Evolutionary conservation across 1,284 basidiomycete species (phyloP).

Genomic region (Cryptococcus sp.): DNA sequence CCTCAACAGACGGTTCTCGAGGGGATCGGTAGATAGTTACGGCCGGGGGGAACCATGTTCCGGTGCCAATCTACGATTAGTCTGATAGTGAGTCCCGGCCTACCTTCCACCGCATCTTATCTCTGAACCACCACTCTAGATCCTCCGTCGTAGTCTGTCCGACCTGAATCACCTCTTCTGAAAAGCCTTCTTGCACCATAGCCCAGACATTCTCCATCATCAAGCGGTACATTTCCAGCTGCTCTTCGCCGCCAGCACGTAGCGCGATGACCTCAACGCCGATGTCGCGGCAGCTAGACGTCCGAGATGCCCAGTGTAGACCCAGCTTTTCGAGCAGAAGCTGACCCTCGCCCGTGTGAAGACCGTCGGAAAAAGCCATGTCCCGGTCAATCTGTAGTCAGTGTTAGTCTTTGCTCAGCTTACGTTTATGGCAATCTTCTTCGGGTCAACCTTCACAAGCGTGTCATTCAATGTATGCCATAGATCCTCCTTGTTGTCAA

Average conservation of each 20-base stretch:
- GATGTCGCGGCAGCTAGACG: slow-evolving; percentile 52
- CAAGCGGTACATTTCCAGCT: slow-evolving; percentile 50
- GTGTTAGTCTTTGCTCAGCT: neutral
- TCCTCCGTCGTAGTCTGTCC: slow-evolving; percentile 54
- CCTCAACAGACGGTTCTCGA: neutral
- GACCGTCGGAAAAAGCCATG: slow-evolving; percentile 54
- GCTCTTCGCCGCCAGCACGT: slow-evolving; percentile 42
- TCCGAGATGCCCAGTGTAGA: slow-evolving; percentile 48
- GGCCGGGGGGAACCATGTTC: slow-evolving; percentile 56
- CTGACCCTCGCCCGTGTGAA: slow-evolving; percentile 53
- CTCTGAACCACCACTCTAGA: slow-evolving; percentile 57
- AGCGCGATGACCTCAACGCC: slow-evolving; percentile 54
- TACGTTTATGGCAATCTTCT: slow-evolving; percentile 51
- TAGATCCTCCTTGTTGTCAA: slow-evolving; percentile 55
- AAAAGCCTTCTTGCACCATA: slow-evolving; percentile 56
- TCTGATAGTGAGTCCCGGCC: neutral
- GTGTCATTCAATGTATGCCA: slow-evolving; percentile 50
- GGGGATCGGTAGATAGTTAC: slow-evolving; percentile 52
- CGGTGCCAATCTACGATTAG: slow-evolving; percentile 42
- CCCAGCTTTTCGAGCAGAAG: slow-evolving; percentile 49
- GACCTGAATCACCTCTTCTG: slow-evolving; percentile 48
- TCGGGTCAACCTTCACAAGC: slow-evolving; percentile 47
- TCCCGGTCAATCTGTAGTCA: slow-evolving; percentile 44
- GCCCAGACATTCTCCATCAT: slow-evolving; percentile 56
- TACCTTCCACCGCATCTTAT: slow-evolving; percentile 51